Percentiles rank a stretch among this genome's conserved stretches.
These are phyloP conservation scores for Lycium barbarum DNA, from an alignment of 257 asterid species.

Conservation along the genomic window DNA sequence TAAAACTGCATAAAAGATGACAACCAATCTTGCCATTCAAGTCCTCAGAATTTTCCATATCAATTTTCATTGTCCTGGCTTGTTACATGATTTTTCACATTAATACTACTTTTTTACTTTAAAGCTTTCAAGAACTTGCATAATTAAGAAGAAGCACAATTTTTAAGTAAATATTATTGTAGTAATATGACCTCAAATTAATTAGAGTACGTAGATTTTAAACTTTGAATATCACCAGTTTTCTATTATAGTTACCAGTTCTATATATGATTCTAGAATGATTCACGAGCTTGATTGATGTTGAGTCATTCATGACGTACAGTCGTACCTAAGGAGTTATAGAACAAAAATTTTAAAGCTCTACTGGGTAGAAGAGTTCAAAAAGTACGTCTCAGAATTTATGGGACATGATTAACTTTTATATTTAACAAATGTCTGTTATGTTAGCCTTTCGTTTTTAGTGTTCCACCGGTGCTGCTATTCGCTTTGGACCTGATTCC, in stretches of 20 bases:
- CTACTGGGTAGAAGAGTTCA: background rate
- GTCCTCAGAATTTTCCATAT: background rate
- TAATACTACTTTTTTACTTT: background rate
- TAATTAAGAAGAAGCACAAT: background rate
- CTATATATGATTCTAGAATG: background rate
- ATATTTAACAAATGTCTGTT: background rate
- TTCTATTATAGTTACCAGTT: background rate
- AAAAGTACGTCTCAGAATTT: background rate
- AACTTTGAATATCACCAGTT: background rate
- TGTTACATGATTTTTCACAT: background rate
- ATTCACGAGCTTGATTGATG: background rate
- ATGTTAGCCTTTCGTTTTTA: background rate
- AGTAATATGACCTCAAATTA: background rate
- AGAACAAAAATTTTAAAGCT: background rate
- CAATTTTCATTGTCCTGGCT: background rate
- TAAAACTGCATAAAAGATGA: background rate
- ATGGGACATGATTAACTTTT: background rate
- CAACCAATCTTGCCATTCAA: background rate
- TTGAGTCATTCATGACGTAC: conserved; percentile 10
- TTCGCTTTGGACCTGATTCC: too few species aligned
- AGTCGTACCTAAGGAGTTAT: background rate
- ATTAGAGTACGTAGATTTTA: background rate
- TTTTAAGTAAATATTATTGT: background rate
- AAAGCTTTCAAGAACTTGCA: background rate
- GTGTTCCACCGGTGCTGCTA: too few species aligned